Evolutionary conservation across 2,329 filamentous ascomycete species (phyloP), one percentile per base, ranked within the genome.

Genomic region (Corynespora cassiicola): DNA sequence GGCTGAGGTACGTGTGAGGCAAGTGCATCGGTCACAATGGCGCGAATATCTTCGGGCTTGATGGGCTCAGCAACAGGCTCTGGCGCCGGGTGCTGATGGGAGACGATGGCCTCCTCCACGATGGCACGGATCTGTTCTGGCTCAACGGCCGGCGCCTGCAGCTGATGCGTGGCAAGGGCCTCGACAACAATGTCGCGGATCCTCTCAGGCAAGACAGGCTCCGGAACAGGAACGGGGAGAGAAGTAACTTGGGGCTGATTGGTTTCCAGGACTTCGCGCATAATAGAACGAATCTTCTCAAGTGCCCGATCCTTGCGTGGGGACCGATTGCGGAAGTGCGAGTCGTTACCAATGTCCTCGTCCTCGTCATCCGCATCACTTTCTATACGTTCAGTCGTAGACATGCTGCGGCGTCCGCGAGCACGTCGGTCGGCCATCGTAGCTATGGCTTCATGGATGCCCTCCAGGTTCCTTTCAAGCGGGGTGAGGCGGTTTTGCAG

Each of bases 351-450:
- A 26, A 75, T 71, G 24, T 80, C 88, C 15, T 96, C 90, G 51
- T 95, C 91, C 61, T 96, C 90, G 47, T 96, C 91, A 64, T 97
- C 92, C 8, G 94, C 92, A 70, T 97, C 94, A 63, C 92, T 96
- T 42, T 95, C 84, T 31, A 81, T 77, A 3, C 75, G 72, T 19
- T 90, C 87, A 24, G 62, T 66, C n/a, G 76, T 81, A 30, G 87
- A 91, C 25, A 82, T 69, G 64, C 85, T 89, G 52, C 84, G 81
- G 50, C 81, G 76, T 38, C 76, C 80, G 8, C 82, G 81, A 17
- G 52, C 52, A 26, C 52, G 39, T 6, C 75, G 72, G 10, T 75
- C 37, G 75, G 80, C 76, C 52, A 86, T 75, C 27, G 76, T 72
- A 12, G 76, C 75, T 37, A 95, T 69, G 3, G 82, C 82, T 38